These are phyloP conservation scores for Fusarium sp. DNA, from an alignment of 2,329 filamentous ascomycete species.

Conservation along the genomic window DNA sequence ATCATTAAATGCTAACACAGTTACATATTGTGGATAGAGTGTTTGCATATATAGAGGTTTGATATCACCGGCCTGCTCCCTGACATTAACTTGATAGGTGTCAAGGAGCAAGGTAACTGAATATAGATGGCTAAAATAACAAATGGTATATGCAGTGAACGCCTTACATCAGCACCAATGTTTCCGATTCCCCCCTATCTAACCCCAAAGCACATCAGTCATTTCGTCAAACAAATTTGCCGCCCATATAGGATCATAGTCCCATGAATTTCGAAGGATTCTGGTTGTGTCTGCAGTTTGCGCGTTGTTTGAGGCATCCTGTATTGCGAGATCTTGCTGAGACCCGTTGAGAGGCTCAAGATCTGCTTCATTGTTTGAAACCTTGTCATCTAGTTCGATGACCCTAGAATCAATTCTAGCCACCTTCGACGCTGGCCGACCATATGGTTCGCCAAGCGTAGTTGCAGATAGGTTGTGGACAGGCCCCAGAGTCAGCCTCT, in stretches of 20 bases:
- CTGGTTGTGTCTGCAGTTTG: neutral
- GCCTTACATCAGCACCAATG: neutral
- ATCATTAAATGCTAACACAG: too few species aligned
- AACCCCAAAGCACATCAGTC: slow-evolving; percentile 18
- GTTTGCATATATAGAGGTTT: too few species aligned
- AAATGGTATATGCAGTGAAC: neutral
- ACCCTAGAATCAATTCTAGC: neutral
- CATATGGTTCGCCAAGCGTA: neutral
- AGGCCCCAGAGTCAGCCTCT: slow-evolving; percentile 1
- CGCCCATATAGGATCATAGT: slow-evolving; percentile 14
- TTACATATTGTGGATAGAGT: too few species aligned
- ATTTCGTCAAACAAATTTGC: slow-evolving; percentile 20
- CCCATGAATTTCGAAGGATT: slow-evolving; percentile 1
- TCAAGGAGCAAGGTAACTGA: neutral
- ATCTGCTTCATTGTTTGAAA: neutral
- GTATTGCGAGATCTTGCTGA: neutral
- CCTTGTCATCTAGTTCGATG: slow-evolving; percentile 1
- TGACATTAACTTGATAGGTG: neutral
- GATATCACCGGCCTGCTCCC: too few species aligned
- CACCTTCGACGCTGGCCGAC: neutral
- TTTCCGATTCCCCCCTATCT: neutral
- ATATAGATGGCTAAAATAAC: neutral
- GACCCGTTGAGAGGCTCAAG: neutral
- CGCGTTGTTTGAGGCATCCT: neutral
- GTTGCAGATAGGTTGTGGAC: neutral